Evolutionary conservation across 768 basidiomycete species (phyloP), one percentile per base, ranked within the genome.

Genomic region (Rhodotorula toruloides): DNA sequence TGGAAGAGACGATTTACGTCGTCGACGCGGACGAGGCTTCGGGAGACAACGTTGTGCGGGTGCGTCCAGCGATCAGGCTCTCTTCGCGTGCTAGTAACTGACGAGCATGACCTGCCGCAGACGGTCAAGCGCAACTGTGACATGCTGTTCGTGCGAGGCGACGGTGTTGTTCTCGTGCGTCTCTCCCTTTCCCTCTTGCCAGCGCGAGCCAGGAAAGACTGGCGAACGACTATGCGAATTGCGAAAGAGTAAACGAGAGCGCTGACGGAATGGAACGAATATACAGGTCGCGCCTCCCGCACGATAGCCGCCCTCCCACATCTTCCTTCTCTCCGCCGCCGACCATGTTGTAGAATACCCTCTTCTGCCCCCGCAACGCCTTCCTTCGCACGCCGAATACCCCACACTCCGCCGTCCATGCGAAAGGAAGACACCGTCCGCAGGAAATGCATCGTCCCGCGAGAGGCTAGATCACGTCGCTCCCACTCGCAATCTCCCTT

Each of bases 71-170:
- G 34, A 16, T 34, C 11, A 16, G 42, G 25, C 4, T 21, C 29
- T 37, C 39, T 32, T 13, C 63, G 29, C 32, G 40, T 19, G 4
- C 27, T 36, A 9, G 49, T 6, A 31, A 42, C 29, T 11, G 21
- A 39, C 65, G 46, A 11, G 19, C 40, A 25, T 36, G 25, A 39
- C 44, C 34, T 29, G 19, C 3, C 43, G 19, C 74, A 94, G 92
- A 85, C 91, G 29, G 90, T 89, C 63, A 92, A 91, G 79, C 82
- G 94, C 74, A 91, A 90, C 77, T 86, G 93, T 83, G 91, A 94
- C 57, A 98, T 99, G 94, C 82, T 99, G 47, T 99, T 97, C 75
- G 93, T 99, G 2, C 82, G 96, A 77, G 94, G 94, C 56, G 94
- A 97, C 77, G 91, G 94, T 61, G 94, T 98, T 27, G 97, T 98